Evolutionary conservation across 495 filamentous ascomycete species (phyloP), one percentile per base, ranked within the genome.

Genomic region (Aspergillus haitiensis): DNA sequence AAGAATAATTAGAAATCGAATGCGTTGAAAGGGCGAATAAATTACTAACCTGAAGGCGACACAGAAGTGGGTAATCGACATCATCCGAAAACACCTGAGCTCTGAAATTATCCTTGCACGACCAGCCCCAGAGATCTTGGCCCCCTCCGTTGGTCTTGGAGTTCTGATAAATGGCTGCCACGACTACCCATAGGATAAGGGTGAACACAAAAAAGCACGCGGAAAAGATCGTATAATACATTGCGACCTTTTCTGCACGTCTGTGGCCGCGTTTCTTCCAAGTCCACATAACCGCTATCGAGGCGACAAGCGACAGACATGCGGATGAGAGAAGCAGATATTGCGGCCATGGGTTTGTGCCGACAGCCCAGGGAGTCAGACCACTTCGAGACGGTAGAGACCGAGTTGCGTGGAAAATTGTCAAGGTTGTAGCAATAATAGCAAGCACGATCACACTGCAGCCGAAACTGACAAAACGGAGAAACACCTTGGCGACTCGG

Each of bases 81-180:
- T 91, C 85, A 27, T 91, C 74, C 58, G 84, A 70, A 71, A 91
- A 97, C 21, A 95, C 72, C 58, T 89, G 71, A 40, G 86, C 73
- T 52, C 94, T 84, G 49, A 84, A 87, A 70, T 97, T 98, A 61
- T 96, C 82, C 32, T 91, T 89, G 69, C 94, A 99, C 4, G 90
- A 82, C 94, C 94, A 99, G 32, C 92, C 93, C 94, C 94, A 99
- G 67, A 99, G 80, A 70, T 98, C 94, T 66, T 97, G 81, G 57
- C 85, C 87, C 40, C 84, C 75, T 64, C 86, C 87, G 68, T 84
- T 87, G 61, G 82, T 77, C 67, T 89, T 88, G 37, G 83, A 84
- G 66, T 86, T 82, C 69, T 97, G 88, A 61, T 97, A 84, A 60
- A 97, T 78, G 53, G 87, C 93, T 7, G 92, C 93, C 16, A 87